Conservation (phyloP, 345 rosid genomes). For the Bruguiera parviflora region DNA sequence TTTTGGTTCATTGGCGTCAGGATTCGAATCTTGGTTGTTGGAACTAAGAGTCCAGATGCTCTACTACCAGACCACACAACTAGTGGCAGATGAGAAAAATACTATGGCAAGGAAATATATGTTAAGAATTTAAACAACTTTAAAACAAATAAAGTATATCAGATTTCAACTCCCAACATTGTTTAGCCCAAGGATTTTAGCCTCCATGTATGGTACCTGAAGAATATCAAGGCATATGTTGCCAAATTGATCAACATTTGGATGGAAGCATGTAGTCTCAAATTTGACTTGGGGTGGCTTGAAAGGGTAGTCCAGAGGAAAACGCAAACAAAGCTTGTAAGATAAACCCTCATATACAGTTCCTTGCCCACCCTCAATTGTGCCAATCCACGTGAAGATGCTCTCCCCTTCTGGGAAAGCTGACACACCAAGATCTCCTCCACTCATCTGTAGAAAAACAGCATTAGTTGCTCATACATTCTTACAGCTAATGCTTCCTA, state of each 20-base stretch:
- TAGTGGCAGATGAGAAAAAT: too few species aligned
- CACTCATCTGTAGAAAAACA: slow-evolving; percentile 21
- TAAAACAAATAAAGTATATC: too few species aligned
- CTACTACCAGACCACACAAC: too few species aligned
- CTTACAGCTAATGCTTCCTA: not conserved
- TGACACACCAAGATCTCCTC: slow-evolving; percentile 29
- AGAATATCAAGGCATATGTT: slow-evolving; percentile 37
- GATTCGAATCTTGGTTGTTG: too few species aligned
- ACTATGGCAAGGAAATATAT: too few species aligned
- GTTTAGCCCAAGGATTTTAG: too few species aligned
- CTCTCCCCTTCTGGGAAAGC: slow-evolving; percentile 34
- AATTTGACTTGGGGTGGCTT: slow-evolving; percentile 33
- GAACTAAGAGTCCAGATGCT: too few species aligned
- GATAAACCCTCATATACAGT: slow-evolving; percentile 26
- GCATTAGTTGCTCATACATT: not conserved
- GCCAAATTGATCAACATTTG: slow-evolving; percentile 34
- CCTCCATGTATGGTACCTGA: slow-evolving; percentile 17
- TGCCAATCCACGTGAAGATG: slow-evolving; percentile 31
- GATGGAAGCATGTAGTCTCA: slow-evolving; percentile 30
- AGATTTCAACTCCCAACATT: too few species aligned
- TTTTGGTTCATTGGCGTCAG: too few species aligned
- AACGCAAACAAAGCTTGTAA: slow-evolving; percentile 25
- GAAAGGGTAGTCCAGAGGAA: slow-evolving; percentile 28
- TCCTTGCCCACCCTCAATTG: slow-evolving; percentile 28
- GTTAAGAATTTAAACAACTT: too few species aligned